These are phyloP conservation scores for Syzygium aromaticum DNA, from an alignment of 345 rosid genomes.

Conservation along the genomic window DNA sequence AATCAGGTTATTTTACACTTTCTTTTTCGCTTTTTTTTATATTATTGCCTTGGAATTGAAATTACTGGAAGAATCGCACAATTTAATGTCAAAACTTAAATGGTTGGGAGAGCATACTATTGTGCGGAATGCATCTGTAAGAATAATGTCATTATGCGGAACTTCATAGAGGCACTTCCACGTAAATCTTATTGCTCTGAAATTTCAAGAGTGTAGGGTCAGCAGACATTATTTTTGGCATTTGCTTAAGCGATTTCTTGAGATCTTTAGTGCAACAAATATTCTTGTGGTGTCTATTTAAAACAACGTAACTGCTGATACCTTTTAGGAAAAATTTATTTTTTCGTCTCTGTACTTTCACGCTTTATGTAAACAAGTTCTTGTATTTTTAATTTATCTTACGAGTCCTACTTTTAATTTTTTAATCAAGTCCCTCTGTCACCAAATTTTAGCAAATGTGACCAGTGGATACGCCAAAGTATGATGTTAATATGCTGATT, in stretches of 20 bases:
- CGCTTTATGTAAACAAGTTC: too few species aligned
- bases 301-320: neutral
- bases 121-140: neutral
- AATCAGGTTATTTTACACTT: slow-evolving; percentile 38
- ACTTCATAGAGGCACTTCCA: neutral
- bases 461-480: neutral
- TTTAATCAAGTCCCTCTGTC: too few species aligned
- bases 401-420: too few species aligned
- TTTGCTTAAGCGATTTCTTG: neutral
- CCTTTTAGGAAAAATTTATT: neutral
- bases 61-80: neutral
- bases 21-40: neutral
- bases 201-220: neutral
- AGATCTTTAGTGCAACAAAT: neutral
- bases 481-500: too few species aligned
- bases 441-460: neutral
- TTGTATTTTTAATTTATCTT: too few species aligned
- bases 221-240: neutral
- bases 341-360: too few species aligned
- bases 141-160: neutral
- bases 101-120: neutral
- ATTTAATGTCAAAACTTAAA: neutral
- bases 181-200: neutral
- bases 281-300: neutral
- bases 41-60: neutral